Base-by-base conservation (phyloP, 371 early-diverging fungal species). In the Mucor irregularis region DNA sequence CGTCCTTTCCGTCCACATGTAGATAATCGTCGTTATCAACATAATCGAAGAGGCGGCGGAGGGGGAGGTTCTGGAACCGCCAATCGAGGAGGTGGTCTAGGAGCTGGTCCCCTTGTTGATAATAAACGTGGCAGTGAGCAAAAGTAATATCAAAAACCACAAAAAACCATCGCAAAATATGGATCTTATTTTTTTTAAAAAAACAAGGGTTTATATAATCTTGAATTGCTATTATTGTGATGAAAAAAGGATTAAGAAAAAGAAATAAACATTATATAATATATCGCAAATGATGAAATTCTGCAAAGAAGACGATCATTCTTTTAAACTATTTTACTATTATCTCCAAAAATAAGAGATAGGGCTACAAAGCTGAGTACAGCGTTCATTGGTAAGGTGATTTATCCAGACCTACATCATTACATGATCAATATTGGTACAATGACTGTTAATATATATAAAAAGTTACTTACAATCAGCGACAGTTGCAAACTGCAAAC, bases 401-500 rank as follows among this genome's bases (percentile, higher is more conserved):
- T 22, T 39, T 31, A 17, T 35, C 39, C n/a, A 39, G 22, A 33
- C 43, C 43, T 53, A 35, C 7, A 35, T 16, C 24, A 13, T 21
- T 2, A 2, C n/a, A n/a, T 2, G 4, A 16, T 34, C 16, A 44
- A n/a, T 13, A 2, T 33, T n/a, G n/a, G 39, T 33, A 24, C 19
- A 43, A 9, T 3, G 17, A 9, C 7, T 43, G n/a, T 11, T 6
- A 10, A 0, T n/a, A 39, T 3, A 9, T 34, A 11, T 2, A 13
- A 11, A 17, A 11, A 24, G 8, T 17, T 25, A 26, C 56, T 54
- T 64, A 62, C 82, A 82, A 50, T 78, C 73, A 46, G 76, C 80
- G 34, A 80, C 75, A 9, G 79, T 80, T 28, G 69, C 65, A 56
- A 82, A 80, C 24, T 64, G 57, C 49, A 69, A 76, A 4, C 76